These are phyloP conservation scores for Castanea crenata DNA, from an alignment of 306 rosid genomes.

Conservation along the genomic window DNA sequence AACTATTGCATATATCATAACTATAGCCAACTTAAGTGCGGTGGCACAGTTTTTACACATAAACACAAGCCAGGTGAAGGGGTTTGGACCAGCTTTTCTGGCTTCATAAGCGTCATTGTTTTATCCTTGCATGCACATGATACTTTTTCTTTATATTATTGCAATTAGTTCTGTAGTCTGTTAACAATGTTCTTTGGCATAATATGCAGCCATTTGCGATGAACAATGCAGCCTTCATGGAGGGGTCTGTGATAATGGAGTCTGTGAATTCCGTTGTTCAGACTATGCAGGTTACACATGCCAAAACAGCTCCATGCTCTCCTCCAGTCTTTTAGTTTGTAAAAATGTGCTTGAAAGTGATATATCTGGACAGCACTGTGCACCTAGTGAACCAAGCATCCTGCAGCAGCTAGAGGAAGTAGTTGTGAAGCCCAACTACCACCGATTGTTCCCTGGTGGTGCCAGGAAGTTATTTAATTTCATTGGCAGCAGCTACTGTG, in stretches of 20 bases:
- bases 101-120: not conserved
- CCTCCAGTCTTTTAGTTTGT: conserved; percentile 77
- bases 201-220: conserved; percentile 81
- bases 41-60: not conserved
- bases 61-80: not conserved
- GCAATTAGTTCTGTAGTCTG: not conserved
- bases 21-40: not conserved
- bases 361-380: conserved; percentile 89
- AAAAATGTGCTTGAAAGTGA: conserved; percentile 73
- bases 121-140: not conserved
- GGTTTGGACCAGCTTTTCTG: not conserved
- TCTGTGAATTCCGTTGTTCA: conserved; percentile 96
- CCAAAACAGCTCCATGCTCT: conserved; percentile 85
- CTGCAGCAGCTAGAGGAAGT: conserved; percentile 96
- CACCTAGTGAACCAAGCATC: conserved; percentile 89
- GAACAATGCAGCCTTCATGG: conserved; percentile 99
- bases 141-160: not conserved
- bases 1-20: too few relatives aligned
- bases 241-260: conserved; percentile 96
- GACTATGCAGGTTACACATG: conserved; percentile 97
- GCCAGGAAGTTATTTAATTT: conserved; percentile 86
- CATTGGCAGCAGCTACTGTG: conserved; percentile 81
- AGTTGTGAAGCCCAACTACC: conserved; percentile 93
- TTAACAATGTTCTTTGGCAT: conserved; percentile 14
- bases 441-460: conserved; percentile 91